phyloP scores from a whole-genome alignment of 2,329 filamentous ascomycete species.

The Gnomoniopsis smithogilvyi region DNA sequence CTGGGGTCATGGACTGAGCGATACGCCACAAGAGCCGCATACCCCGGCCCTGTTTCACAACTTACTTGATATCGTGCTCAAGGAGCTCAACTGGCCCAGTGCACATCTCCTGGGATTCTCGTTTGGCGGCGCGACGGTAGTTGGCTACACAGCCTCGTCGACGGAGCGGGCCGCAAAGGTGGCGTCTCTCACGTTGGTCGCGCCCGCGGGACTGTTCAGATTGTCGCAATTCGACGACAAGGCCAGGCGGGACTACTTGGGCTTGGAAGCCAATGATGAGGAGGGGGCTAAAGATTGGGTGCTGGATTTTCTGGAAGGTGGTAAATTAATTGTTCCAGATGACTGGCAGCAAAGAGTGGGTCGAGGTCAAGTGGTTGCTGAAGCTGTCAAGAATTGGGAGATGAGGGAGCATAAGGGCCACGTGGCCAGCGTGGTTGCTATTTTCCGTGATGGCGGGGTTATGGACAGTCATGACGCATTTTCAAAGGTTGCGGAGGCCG shows the following conservation, averaged over 20 bases:
- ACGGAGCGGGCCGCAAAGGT: conserved; percentile 23
- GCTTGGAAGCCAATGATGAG: conserved; percentile 27
- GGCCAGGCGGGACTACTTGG: conserved; percentile 17
- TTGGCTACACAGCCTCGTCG: conserved; percentile 33
- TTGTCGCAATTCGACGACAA: conserved; percentile 26
- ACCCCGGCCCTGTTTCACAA: conserved; percentile 38
- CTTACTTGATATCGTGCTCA: conserved; percentile 37
- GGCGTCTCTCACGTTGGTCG: conserved; percentile 37
- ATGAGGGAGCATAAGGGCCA: conserved; percentile 43
- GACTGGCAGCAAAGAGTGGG: conserved; percentile 42
- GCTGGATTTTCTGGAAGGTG: conserved; percentile 40
- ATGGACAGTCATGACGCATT: conserved; percentile 30
- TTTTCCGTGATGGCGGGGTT: conserved; percentile 43
- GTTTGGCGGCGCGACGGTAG: conserved; percentile 41
- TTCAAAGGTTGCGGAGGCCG: conserved; percentile 13
- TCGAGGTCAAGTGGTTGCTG: conserved; percentile 41
- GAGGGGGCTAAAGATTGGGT: conserved; percentile 32
- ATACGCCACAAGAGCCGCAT: conserved; percentile 42
- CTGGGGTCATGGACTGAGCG: conserved; percentile 52
- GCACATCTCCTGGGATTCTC: conserved; percentile 48
- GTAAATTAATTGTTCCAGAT: conserved; percentile 34
- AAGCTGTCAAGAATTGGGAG: conserved; percentile 47
- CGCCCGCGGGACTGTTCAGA: conserved; percentile 42
- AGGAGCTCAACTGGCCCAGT: conserved; percentile 36
- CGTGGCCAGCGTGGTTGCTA: conserved; percentile 39